A percentile compares a stretch with the other conserved stretches of the same genome.
Conservation (phyloP, 1,284 basidiomycete genomes). For the Anthracocystis walkeri region DNA sequence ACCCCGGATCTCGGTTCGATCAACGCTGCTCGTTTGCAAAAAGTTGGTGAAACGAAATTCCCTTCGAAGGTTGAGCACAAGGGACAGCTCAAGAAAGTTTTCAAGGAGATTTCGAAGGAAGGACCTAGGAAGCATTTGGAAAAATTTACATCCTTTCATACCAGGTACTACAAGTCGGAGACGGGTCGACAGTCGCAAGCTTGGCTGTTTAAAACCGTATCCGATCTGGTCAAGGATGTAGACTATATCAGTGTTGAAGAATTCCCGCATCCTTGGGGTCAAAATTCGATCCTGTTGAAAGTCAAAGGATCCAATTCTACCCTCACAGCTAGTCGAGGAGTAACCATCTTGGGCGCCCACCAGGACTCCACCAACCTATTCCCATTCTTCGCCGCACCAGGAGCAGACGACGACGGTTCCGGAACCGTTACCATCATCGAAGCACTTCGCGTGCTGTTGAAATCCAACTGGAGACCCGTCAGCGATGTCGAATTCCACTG, state of each 20-base stretch:
- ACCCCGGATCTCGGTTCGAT: slow-evolving; percentile 30
- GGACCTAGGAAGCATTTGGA: slow-evolving; percentile 54
- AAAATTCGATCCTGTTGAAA: slow-evolving; percentile 81
- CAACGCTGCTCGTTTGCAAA: slow-evolving; percentile 16
- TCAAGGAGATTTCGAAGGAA: slow-evolving; percentile 45
- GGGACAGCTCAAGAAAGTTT: slow-evolving; percentile 42
- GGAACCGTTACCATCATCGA: slow-evolving; percentile 93
- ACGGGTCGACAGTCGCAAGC: slow-evolving; percentile 80
- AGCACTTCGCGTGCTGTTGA: slow-evolving; percentile 84
- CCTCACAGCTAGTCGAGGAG: slow-evolving; percentile 62
- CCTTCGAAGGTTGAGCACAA: slow-evolving; percentile 42
- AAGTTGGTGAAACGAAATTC: slow-evolving; percentile 33
- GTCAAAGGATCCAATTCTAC: slow-evolving; percentile 50
- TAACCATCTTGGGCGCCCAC: slow-evolving; percentile 81
- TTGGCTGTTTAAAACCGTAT: slow-evolving; percentile 76
- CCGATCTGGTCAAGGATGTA: slow-evolving; percentile 28
- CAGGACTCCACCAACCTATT: slow-evolving; percentile 78
- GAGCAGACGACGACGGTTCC: slow-evolving; percentile 84
- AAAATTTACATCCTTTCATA: slow-evolving; percentile 73
- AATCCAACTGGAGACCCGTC: slow-evolving; percentile 80
- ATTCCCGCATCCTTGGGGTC: slow-evolving; percentile 90
- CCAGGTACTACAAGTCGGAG: slow-evolving; percentile 73
- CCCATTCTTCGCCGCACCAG: slow-evolving; percentile 62
- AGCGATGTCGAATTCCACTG: slow-evolving; percentile 90
- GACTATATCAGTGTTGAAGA: slow-evolving; percentile 78